Percentiles rank a stretch among this genome's conserved stretches.
Conservation (phyloP, 2,329 filamentous ascomycete genomes). For the Talaromyces pinophilus region DNA sequence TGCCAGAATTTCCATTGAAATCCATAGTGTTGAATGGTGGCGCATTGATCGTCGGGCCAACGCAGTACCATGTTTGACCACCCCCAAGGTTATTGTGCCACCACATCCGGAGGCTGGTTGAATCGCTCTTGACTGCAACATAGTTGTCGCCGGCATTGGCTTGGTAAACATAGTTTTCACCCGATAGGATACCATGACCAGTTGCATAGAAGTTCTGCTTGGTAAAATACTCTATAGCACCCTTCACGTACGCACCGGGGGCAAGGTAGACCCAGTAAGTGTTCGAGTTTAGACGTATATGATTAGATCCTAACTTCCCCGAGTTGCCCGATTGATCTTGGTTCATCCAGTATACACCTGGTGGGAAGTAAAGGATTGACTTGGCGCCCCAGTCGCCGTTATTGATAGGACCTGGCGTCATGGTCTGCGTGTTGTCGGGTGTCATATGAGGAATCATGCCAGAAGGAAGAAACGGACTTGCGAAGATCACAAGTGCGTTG, state of each 20-base stretch:
- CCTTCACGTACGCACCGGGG: slow-evolving; percentile 43
- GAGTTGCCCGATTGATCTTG: background rate
- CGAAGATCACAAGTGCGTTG: slow-evolving; percentile 15
- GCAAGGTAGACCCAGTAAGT: slow-evolving; percentile 34
- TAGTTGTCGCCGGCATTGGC: slow-evolving; percentile 37
- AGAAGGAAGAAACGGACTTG: slow-evolving; percentile 2
- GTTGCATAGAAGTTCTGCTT: slow-evolving; percentile 33
- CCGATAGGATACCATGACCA: slow-evolving; percentile 41
- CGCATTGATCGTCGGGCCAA: slow-evolving; percentile 36
- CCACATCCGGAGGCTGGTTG: slow-evolving; percentile 37
- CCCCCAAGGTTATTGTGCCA: slow-evolving; percentile 26
- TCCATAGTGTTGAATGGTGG: slow-evolving; percentile 45
- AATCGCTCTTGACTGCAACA: slow-evolving; percentile 32
- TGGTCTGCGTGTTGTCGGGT: slow-evolving; percentile 5
- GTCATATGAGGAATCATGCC: background rate
- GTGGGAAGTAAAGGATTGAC: slow-evolving; percentile 28
- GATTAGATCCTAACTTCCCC: slow-evolving; percentile 18
- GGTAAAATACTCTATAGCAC: slow-evolving; percentile 37
- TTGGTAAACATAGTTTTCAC: slow-evolving; percentile 44
- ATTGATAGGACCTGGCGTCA: slow-evolving; percentile 31
- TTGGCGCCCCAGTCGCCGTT: slow-evolving; percentile 24
- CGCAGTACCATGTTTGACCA: slow-evolving; percentile 31
- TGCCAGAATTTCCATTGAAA: slow-evolving; percentile 26
- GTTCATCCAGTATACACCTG: slow-evolving; percentile 29
- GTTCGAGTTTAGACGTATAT: slow-evolving; percentile 28